phyloP scores from a whole-genome alignment of 2,329 filamentous ascomycete species.

The Emericellopsis atlantica region DNA sequence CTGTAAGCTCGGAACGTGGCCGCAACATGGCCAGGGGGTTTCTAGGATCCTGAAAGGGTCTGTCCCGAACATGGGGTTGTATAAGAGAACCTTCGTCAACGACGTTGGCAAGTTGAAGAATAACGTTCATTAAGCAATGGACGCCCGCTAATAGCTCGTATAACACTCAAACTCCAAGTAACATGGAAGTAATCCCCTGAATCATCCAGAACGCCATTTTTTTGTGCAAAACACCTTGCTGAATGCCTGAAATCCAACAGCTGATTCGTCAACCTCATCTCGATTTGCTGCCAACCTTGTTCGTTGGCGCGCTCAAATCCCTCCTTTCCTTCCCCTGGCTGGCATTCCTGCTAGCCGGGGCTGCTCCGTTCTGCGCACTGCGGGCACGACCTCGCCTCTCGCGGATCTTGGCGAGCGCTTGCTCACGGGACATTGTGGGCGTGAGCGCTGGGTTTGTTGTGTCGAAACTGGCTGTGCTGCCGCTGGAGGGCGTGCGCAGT shows the following conservation, averaged over 20 bases:
- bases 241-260: neutral
- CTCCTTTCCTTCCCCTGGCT: constrained; percentile 33
- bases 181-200: no score
- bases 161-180: neutral
- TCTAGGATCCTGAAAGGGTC: constrained; percentile 20
- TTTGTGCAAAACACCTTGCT: neutral
- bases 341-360: constrained; percentile 45
- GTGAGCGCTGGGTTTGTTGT: constrained; percentile 44
- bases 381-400: constrained; percentile 59
- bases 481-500: constrained; percentile 29
- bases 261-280: constrained; percentile 3
- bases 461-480: constrained; percentile 32
- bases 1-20: constrained; percentile 49
- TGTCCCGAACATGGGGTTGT: no score
- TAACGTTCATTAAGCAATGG: neutral
- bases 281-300: constrained; percentile 10
- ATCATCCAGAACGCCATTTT: no score
- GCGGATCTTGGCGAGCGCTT: constrained; percentile 63
- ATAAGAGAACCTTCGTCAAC: neutral
- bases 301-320: constrained; percentile 34
- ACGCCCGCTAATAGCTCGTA: neutral
- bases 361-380: constrained; percentile 51
- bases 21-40: constrained; percentile 58
- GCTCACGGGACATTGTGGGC: constrained; percentile 57
- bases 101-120: neutral